Conservation (phyloP, 352 stramenopile genomes). For the Aphanomyces invadans region DNA sequence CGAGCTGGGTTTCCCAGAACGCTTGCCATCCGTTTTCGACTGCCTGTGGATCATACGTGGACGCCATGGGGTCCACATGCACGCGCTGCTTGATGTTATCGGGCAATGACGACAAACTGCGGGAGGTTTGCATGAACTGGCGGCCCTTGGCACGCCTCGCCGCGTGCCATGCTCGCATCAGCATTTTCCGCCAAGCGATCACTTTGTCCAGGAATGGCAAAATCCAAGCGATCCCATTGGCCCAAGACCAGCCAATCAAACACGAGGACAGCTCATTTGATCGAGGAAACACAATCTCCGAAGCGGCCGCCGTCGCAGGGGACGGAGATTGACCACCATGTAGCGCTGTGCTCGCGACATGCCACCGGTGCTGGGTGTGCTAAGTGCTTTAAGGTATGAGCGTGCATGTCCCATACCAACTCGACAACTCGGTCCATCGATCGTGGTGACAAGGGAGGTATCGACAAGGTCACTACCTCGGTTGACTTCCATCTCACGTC, state of each 20-base stretch:
- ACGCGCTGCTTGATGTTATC: not conserved
- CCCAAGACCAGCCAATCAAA: not conserved
- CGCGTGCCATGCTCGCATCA: not conserved
- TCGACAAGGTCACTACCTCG: too few species aligned
- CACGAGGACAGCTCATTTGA: too few species aligned
- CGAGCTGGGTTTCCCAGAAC: conserved; percentile 90
- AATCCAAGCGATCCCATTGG: not conserved
- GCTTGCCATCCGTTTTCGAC: conserved; percentile 98
- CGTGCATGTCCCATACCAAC: too few species aligned
- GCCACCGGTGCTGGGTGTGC: too few species aligned
- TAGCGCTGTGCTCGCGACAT: too few species aligned
- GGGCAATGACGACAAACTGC: not conserved
- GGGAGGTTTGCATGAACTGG: not conserved
- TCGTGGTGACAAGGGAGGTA: too few species aligned
- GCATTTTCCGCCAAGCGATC: not conserved
- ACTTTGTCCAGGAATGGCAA: not conserved
- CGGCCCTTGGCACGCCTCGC: not conserved
- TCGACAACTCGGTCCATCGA: too few species aligned
- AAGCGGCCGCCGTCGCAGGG: not conserved
- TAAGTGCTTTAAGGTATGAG: too few species aligned
- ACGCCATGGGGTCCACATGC: conserved; percentile 54
- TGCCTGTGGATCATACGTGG: conserved; percentile 92
- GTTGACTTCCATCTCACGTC: too few species aligned
- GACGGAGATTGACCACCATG: too few species aligned
- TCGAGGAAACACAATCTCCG: too few species aligned